Evolutionary conservation across 164 flowering plant genomes (phyloP).

Genomic region (Macadamia integrifolia): DNA sequence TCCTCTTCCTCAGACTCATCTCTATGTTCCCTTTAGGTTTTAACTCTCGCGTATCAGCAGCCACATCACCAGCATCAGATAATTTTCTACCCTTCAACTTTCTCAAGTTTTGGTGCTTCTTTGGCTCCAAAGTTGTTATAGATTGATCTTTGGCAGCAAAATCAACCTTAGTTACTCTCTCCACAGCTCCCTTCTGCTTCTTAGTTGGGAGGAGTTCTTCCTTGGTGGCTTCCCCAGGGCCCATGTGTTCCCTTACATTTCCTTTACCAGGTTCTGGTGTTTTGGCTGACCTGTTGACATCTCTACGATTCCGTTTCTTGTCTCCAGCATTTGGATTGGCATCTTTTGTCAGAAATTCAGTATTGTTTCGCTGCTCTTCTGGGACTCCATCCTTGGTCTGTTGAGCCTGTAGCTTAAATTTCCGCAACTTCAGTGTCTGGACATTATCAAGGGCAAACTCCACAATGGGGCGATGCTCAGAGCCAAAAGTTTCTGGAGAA

Average conservation of each 20-base stretch:
- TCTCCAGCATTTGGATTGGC: constrained; percentile 9
- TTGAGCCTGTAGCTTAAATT: constrained; percentile 34
- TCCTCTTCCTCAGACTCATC: constrained; percentile 35
- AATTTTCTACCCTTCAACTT: constrained; percentile 13
- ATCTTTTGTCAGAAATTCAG: constrained; percentile 10
- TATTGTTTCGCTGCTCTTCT: constrained; percentile 18
- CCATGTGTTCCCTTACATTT: constrained; percentile 17
- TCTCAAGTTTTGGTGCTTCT: constrained; percentile 8
- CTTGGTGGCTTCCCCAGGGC: constrained; percentile 5
- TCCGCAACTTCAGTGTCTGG: constrained; percentile 49
- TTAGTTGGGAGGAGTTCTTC: constrained; percentile 11
- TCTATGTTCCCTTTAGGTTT: constrained; percentile 15
- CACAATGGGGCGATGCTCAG: constrained; percentile 81
- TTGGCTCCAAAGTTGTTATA: constrained; percentile 12
- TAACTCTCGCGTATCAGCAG: not conserved
- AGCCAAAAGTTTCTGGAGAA: constrained; percentile 68
- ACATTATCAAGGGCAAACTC: constrained; percentile 86
- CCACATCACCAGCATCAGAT: not conserved
- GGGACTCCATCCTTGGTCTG: constrained; percentile 19
- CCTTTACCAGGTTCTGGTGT: constrained; percentile 9
- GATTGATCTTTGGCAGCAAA: constrained; percentile 8
- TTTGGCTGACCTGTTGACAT: constrained; percentile 11
- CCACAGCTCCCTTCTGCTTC: too few relatives aligned
- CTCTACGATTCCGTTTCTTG: constrained; percentile 27
- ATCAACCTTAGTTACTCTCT: too few relatives aligned